Evolutionary conservation across 768 basidiomycete species (phyloP), one percentile per base, ranked within the genome.

Genomic region (Baorangia bicolor): DNA sequence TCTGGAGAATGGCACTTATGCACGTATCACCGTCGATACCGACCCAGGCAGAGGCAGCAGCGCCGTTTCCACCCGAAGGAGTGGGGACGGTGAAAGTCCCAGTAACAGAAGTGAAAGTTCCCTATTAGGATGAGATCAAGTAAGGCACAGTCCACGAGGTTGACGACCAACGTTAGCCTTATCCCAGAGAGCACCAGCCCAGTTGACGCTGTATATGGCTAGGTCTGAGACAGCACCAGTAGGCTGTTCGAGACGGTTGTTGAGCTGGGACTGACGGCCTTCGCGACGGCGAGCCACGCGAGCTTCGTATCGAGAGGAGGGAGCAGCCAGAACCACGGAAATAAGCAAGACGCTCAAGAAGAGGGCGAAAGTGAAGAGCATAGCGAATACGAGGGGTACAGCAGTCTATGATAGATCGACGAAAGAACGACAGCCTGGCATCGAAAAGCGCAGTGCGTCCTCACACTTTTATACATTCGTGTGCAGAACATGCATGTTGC

Each of bases 21-120:
- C 55, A 61, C 2, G 16, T 44, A 33, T 43, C 16, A 3, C 60
- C 60, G 23, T 62, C 53, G 20, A 62, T 41, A 12, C 60, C 56
- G 2, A 58, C 43, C 56, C 49, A 58, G 14, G 33, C 28, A 44
- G 33, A 13, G 5, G 38, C 41, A 40, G 39, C 25, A n/a, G 25
- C 3, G 9, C 31, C 30, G 3, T 1, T 1, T 2, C 14, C 0
- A 23, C 59, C 54, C 10, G 20, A 37, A 14, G 34, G 28, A 3
- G 0, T 2, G 4, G 56, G 52, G 18, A 48, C 44, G 1, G 41
- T 23, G 25, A 58, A 41, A 18, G 52, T 62, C 3, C 42, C 53
- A 25, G 40, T 20, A 7, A 62, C 25, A 2, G 7, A 18, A 12
- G 14, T 40, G 37, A 62, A 62, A 8, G 49, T 45, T 35, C 45